These are phyloP conservation scores for Sarcodon aspratus DNA, from an alignment of 768 basidiomycete genomes.

Conservation along the genomic window DNA sequence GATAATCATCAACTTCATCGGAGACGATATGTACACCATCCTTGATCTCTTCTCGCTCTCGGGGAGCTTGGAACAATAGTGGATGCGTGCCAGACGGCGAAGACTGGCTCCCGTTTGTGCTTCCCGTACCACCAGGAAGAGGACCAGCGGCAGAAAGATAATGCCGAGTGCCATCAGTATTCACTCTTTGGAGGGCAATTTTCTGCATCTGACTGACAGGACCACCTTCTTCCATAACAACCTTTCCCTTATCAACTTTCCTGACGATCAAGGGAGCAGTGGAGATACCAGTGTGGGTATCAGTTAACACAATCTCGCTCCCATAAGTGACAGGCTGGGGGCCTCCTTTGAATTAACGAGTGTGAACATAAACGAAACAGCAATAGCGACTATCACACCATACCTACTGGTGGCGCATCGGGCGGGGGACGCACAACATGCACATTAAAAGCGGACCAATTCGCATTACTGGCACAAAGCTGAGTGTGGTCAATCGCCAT, in stretches of 20 bases:
- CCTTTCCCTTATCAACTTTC: constrained; percentile 85
- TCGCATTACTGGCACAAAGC: constrained; percentile 79
- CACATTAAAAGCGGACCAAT: constrained; percentile 93
- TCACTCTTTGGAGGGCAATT: constrained; percentile 80
- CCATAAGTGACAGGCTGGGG: constrained; percentile 88
- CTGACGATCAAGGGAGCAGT: constrained; percentile 82
- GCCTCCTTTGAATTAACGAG: constrained; percentile 19
- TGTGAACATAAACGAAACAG: constrained; percentile 1
- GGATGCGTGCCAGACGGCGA: constrained; percentile 58
- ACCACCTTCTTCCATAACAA: constrained; percentile 80
- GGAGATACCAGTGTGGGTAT: constrained; percentile 75
- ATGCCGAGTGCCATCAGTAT: constrained; percentile 72
- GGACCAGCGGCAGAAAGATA: constrained; percentile 87
- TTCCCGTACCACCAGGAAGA: constrained; percentile 63
- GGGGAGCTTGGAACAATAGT: constrained; percentile 67
- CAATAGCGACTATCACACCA: constrained; percentile 34
- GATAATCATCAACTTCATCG: constrained; percentile 90
- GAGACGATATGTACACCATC: constrained; percentile 65
- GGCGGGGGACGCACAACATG: constrained; percentile 73
- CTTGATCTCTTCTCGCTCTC: constrained; percentile 73
- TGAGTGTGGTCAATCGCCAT: constrained; percentile 85
- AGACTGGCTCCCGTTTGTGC: constrained; percentile 56
- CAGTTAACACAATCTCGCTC: constrained; percentile 77
- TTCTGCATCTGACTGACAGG: constrained; percentile 97
- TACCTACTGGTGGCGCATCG: constrained; percentile 55